Base-by-base conservation (phyloP, 2,329 filamentous ascomycete species). In the Neopestalotiopsis sp. region DNA sequence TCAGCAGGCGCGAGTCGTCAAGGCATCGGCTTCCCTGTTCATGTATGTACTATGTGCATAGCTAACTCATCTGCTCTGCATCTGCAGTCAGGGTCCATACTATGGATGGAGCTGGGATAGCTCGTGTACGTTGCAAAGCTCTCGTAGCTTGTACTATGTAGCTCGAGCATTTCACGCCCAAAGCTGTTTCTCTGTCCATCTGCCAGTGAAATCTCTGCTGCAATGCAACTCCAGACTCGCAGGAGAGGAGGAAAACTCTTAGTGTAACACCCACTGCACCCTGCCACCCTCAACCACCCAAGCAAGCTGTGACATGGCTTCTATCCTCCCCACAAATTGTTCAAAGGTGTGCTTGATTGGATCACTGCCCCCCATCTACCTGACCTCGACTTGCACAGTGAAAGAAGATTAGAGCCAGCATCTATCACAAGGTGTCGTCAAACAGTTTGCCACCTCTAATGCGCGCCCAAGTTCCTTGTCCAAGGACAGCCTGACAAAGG, bases 391-490 rank as follows among this genome's bases (percentile, higher is more conserved):
- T 53, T n/a, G n/a, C 45, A 53, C 45, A n/a, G 17, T 7, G 45
- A 9, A 20, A 53, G 17, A 9, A 20, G 17, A 53, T 20, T 17
- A 53, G 17, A 53, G 14, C 42, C 14, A 49, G 45, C 45, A 53
- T 38, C 10, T 38, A 53, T n/a, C 20, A n/a, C 17, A 53, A 53
- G 45, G 17, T 53, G 45, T 17, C 17, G 45, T 53, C 45, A 53
- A 20, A 20, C 45, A 53, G 45, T 53, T 53, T 53, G 45, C 45
- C 45, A 53, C 45, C 45, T 53, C 45, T 53, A 53, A 53, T 53
- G 45, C 45, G 45, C 17, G 17, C 45, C 20, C 45, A 53, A 53
- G 9, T 20, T 53, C 45, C 45, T 53, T 17, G 45, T 53, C 45
- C 14, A 53, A n/a, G n/a, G 45, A 20, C 45, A 53, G 20, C 45